Conservation (phyloP, 371 early-diverging fungal genomes). For the Quaeritorhiza haematococci region DNA sequence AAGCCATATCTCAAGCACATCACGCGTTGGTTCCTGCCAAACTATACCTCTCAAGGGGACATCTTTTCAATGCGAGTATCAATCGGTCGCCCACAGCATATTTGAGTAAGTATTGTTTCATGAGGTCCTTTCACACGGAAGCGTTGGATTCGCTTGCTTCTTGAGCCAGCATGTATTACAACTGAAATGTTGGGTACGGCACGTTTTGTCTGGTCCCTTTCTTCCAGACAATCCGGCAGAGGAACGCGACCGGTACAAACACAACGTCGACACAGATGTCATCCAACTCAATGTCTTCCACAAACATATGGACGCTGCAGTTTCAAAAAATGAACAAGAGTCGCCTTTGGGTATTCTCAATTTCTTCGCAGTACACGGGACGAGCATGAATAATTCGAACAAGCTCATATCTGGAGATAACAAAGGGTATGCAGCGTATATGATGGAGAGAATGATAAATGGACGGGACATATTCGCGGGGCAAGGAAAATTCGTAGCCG, state of each 20-base stretch:
- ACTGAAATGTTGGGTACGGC: too few species aligned
- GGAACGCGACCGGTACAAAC: conserved; percentile 46
- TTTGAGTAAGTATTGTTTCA: conserved; percentile 8
- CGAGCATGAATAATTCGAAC: conserved; percentile 55
- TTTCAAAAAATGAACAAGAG: conserved; percentile 12
- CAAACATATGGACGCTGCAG: conserved; percentile 15
- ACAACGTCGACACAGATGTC: conserved; percentile 51
- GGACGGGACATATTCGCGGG: neutral
- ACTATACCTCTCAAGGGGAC: conserved; percentile 31
- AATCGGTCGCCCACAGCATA: conserved; percentile 57
- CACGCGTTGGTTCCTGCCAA: conserved; percentile 33
- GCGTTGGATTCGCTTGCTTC: neutral
- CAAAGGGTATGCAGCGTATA: conserved; percentile 60
- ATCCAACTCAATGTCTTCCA: conserved; percentile 21
- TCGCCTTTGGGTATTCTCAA: conserved; percentile 11
- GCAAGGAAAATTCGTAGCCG: conserved; percentile 45
- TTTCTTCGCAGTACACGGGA: conserved; percentile 65
- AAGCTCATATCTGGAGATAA: conserved; percentile 57
- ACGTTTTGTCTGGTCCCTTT: too few species aligned
- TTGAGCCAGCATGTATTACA: too few species aligned
- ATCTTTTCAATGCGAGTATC: conserved; percentile 45
- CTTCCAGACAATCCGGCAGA: conserved; percentile 47
- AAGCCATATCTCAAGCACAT: conserved; percentile 54
- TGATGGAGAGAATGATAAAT: conserved; percentile 41
- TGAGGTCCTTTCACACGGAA: too few species aligned